These are phyloP conservation scores for Theileria orientalis DNA, from an alignment of 169 alveolate genomes.

Conservation along the genomic window DNA sequence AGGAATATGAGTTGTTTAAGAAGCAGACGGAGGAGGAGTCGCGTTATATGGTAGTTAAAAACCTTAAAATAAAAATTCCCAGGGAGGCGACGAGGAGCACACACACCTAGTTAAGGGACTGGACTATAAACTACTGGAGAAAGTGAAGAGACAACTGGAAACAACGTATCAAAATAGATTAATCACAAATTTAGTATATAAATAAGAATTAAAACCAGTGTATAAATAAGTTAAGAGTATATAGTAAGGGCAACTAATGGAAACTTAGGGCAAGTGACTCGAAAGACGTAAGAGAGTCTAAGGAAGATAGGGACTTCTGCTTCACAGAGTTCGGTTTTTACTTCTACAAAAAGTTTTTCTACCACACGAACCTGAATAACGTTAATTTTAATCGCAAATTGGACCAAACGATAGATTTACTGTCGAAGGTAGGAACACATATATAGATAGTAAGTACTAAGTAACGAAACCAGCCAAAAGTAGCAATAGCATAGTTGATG, in stretches of 20 bases:
- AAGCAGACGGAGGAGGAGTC: constrained; percentile 60
- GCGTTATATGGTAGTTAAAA: constrained; percentile 51
- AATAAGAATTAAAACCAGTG: too few species aligned
- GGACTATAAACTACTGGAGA: constrained; percentile 71
- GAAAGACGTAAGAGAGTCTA: constrained; percentile 14
- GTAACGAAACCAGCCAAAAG: too few species aligned
- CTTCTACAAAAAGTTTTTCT: constrained; percentile 62
- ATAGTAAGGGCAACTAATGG: too few species aligned
- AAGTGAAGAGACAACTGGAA: constrained; percentile 63
- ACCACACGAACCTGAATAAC: constrained; percentile 71
- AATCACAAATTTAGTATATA: not conserved
- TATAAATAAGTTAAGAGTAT: too few species aligned
- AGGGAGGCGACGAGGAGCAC: constrained; percentile 79
- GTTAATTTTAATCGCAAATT: constrained; percentile 60
- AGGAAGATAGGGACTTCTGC: constrained; percentile 31
- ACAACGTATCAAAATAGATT: constrained; percentile 2
- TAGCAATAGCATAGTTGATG: too few species aligned
- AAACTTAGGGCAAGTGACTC: not conserved
- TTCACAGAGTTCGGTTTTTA: constrained; percentile 62
- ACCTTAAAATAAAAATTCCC: not conserved
- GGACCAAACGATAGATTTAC: constrained; percentile 42
- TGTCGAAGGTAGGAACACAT: constrained; percentile 26
- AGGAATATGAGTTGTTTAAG: constrained; percentile 39
- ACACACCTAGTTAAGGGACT: constrained; percentile 78
- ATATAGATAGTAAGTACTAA: not conserved